Conservation (phyloP, 2,329 filamentous ascomycete species). For the Periconia digitata region DNA sequence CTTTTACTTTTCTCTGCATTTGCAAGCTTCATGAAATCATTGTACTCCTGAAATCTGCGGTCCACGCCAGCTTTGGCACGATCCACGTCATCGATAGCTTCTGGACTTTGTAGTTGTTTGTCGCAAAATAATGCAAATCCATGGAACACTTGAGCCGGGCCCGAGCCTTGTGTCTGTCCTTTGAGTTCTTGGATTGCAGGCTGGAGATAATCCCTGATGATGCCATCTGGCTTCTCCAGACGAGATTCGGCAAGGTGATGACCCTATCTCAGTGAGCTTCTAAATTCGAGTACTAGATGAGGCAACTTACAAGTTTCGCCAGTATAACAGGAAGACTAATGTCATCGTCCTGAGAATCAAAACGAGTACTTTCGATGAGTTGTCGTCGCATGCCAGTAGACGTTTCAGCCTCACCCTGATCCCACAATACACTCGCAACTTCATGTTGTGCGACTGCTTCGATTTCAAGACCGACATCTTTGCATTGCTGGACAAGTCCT, state of each 20-base stretch:
- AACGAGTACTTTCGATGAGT: constrained; percentile 48
- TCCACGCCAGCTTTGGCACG: constrained; percentile 78
- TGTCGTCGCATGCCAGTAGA: constrained; percentile 87
- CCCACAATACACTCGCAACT: constrained; percentile 88
- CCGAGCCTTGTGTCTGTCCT: constrained; percentile 65
- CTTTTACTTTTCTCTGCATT: constrained; percentile 48
- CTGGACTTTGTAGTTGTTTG: constrained; percentile 84
- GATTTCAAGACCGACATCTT: constrained; percentile 71
- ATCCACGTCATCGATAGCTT: constrained; percentile 79
- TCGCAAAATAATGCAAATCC: constrained; percentile 96
- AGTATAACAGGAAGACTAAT: constrained; percentile 66
- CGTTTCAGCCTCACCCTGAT: constrained; percentile 83
- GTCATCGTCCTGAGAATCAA: constrained; percentile 33
- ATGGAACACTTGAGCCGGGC: constrained; percentile 87
- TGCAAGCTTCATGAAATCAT: constrained; percentile 67
- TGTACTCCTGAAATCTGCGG: constrained; percentile 78
- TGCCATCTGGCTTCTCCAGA: constrained; percentile 86
- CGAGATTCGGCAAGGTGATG: constrained; percentile 87
- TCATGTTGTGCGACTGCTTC: constrained; percentile 79
- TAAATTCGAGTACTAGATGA: background rate
- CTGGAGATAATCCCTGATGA: constrained; percentile 82
- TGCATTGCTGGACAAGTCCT: constrained; percentile 71
- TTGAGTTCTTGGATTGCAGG: constrained; percentile 82
- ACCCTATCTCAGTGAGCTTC: constrained; percentile 53
- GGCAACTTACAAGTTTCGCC: constrained; percentile 67